These are phyloP conservation scores for Areca catechu DNA, from an alignment of 176 grass and related monocot genomes.

Conservation along the genomic window DNA sequence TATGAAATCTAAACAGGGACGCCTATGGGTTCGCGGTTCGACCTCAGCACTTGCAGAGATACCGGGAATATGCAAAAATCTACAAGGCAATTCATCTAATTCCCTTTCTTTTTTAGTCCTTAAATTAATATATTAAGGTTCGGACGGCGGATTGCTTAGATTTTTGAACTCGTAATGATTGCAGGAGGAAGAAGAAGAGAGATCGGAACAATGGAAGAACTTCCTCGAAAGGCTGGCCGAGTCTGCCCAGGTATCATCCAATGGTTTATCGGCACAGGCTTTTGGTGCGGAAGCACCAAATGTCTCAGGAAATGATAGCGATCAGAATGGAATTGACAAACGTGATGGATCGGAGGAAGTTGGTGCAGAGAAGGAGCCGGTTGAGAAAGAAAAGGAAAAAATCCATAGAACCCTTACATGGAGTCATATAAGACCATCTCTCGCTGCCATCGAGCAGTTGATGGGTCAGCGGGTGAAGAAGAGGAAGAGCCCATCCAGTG, in stretches of 20 bases:
- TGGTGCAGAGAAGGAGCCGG: background rate
- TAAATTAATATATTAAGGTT: too few relatives aligned
- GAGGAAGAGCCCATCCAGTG: conserved; percentile 22
- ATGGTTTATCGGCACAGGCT: conserved; percentile 1
- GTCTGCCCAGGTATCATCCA: conserved; percentile 21
- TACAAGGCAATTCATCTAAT: conserved; percentile 51
- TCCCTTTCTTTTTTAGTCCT: background rate
- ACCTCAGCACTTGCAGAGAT: conserved; percentile 90
- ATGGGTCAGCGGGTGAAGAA: conserved; percentile 61
- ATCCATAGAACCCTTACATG: conserved; percentile 49
- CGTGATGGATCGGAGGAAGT: conserved; percentile 15
- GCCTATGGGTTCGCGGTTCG: conserved; percentile 88
- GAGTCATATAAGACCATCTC: conserved; percentile 42
- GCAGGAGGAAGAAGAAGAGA: conserved; percentile 97
- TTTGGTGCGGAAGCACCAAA: background rate
- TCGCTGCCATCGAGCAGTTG: conserved; percentile 66
- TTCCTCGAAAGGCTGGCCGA: conserved; percentile 74
- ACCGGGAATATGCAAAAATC: conserved; percentile 82
- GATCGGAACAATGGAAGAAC: conserved; percentile 75
- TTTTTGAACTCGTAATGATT: background rate
- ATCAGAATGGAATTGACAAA: conserved; percentile 3
- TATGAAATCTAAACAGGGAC: conserved; percentile 56
- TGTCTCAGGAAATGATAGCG: background rate
- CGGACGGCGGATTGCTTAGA: too few relatives aligned
- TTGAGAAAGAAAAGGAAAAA: conserved; percentile 25